These are phyloP conservation scores for Ganoderma sinense DNA, from an alignment of 1,284 basidiomycete species.

Conservation along the genomic window DNA sequence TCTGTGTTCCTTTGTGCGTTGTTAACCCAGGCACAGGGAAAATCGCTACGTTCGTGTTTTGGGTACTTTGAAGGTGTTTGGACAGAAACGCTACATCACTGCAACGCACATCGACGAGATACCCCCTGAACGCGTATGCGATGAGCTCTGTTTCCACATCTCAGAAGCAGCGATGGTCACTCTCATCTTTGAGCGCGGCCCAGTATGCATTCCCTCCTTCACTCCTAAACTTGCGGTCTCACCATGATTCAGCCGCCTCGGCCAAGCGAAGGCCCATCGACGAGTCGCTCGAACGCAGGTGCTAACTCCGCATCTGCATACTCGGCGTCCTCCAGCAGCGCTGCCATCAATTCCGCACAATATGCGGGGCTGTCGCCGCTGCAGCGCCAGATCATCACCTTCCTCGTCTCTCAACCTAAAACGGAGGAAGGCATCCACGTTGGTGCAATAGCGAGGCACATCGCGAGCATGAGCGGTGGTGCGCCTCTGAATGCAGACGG, in stretches of 20 bases:
- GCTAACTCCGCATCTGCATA: slow-evolving; percentile 40
- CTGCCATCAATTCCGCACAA: slow-evolving; percentile 34
- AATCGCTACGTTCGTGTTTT: slow-evolving; percentile 85
- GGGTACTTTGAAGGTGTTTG: slow-evolving; percentile 91
- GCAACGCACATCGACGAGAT: slow-evolving; percentile 59
- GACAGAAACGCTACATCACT: slow-evolving; percentile 84
- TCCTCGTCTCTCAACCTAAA: slow-evolving; percentile 46
- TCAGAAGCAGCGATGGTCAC: slow-evolving; percentile 62
- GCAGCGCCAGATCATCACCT: slow-evolving; percentile 58
- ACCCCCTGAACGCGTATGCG: slow-evolving; percentile 2
- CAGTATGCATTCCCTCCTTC: slow-evolving; percentile 35
- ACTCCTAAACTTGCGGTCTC: slow-evolving; percentile 1
- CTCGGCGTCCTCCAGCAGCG: slow-evolving; percentile 32
- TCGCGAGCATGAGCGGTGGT: slow-evolving; percentile 30
- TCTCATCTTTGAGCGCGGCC: slow-evolving; percentile 50
- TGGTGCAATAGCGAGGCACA: slow-evolving; percentile 47
- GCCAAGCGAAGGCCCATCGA: slow-evolving; percentile 32
- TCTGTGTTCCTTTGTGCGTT: background rate
- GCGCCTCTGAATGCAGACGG: slow-evolving; percentile 36
- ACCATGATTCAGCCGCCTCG: slow-evolving; percentile 37
- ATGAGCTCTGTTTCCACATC: slow-evolving; percentile 85
- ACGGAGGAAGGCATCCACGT: slow-evolving; percentile 59
- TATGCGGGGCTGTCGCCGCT: slow-evolving; percentile 51
- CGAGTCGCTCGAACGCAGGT: slow-evolving; percentile 13
- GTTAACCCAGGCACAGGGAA: slow-evolving; percentile 56